Base-by-base conservation (phyloP, 2,329 filamentous ascomycete species). In the Xylaria arbuscula region DNA sequence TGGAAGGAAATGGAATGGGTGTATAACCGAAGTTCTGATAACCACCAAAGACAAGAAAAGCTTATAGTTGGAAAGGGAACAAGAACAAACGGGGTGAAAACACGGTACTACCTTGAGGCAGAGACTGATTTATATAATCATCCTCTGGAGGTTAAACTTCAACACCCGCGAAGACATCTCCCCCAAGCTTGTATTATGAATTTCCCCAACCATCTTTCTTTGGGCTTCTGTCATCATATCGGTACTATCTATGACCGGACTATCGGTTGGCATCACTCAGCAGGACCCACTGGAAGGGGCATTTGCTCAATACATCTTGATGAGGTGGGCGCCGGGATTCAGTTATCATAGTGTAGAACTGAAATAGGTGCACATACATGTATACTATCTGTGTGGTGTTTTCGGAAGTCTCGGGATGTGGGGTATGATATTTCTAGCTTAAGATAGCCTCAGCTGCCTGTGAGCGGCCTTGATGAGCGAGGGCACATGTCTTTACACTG, bases 341-440 rank as follows among this genome's bases (percentile, higher is more conserved):
- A 40, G 60, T 32, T 40, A 38, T 7, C 38, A 54, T 28, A 28
- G 28, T 28, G 28, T 36, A 22, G 32, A 28, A 60, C 55, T 54
- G 36, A 45, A 40, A 34, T 24, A n/a, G 42, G 17, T 7, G 8
- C 38, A 28, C 24, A n/a, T 10, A 59, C 38, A 3, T 19, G 45
- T 47, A 11, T n/a, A 47, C 45, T 45, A 54, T 32, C 50, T 47
- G 28, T 24, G 17, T 64, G 51, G 34, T 61, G 45, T 64, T 66
- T 66, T 66, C 69, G 69, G 69, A 70, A 61, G 66, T 32, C 13
- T 69, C 69, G 69, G 69, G 62, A 70, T 70, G 68, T 70, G 68
- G 68, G 68, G 56, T 19, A 36, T 28, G 28, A 2, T 54, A 55
- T 64, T 40, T 32, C 45, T 22, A 47, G 48, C 40, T 59, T 34